Percentiles rank a stretch among this genome's conserved stretches.
Conservation (phyloP, 768 basidiomycete genomes). For the Russula earlei region DNA sequence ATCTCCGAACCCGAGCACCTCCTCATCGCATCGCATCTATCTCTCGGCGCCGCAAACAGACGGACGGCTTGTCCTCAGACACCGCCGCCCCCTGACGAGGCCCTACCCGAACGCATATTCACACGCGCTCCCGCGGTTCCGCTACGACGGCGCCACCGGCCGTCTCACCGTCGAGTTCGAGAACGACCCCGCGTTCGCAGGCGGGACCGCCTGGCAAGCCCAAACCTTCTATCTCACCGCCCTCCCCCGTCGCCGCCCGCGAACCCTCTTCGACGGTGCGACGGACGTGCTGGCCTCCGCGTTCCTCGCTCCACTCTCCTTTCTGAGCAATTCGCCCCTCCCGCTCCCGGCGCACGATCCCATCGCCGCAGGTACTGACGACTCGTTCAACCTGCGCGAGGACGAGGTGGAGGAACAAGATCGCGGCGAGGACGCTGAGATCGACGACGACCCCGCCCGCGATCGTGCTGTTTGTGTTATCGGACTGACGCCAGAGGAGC, state of each 20-base stretch:
- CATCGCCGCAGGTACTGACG: constrained; percentile 20
- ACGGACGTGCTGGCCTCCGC: constrained; percentile 54
- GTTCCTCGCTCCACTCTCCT: constrained; percentile 47
- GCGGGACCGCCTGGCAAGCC: constrained; percentile 43
- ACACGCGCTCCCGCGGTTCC: constrained; percentile 67
- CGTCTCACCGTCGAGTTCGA: constrained; percentile 54
- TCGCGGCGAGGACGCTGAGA: constrained; percentile 65
- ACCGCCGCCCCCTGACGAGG: constrained; percentile 62
- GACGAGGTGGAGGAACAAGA: constrained; percentile 76
- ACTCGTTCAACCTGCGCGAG: constrained; percentile 48
- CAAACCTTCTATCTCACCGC: constrained; percentile 56
- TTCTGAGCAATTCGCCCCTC: constrained; percentile 27
- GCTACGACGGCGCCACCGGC: constrained; percentile 42
- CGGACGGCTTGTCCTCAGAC: constrained; percentile 60
- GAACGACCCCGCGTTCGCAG: constrained; percentile 49
- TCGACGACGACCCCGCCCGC: constrained; percentile 59
- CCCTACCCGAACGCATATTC: constrained; percentile 75
- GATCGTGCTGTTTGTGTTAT: constrained; percentile 49
- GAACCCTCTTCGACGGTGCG: constrained; percentile 62
- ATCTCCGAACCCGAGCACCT: background rate
- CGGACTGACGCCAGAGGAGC: constrained; percentile 36
- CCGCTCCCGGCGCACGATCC: constrained; percentile 7
- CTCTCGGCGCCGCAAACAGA: constrained; percentile 41
- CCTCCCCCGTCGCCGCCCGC: constrained; percentile 59
- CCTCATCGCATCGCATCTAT: constrained; percentile 3